phyloP scores from a whole-genome alignment of 202 grass and related monocot genomes.

The Zoysia matrella region DNA sequence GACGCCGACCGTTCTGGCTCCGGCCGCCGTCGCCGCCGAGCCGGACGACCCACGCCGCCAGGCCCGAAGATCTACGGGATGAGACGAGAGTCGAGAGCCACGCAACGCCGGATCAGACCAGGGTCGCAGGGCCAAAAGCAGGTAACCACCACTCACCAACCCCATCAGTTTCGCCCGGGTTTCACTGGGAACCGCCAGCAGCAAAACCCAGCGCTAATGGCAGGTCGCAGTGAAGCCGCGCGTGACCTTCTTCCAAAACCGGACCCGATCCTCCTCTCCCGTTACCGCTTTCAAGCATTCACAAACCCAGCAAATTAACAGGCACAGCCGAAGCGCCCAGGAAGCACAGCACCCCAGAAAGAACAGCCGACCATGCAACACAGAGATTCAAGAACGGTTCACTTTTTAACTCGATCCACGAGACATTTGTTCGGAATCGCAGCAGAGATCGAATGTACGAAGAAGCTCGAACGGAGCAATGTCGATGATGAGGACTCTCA shows the following conservation, averaged over 20 bases:
- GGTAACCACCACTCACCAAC: too few relatives aligned
- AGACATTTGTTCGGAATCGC: neutral
- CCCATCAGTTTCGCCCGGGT: neutral
- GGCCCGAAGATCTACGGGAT: too few relatives aligned
- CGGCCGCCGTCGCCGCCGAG: neutral
- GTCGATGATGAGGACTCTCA: constrained; percentile 13
- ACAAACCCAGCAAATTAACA: constrained; percentile 21
- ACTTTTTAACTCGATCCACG: neutral
- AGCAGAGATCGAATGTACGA: constrained; percentile 8
- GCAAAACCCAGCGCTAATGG: constrained; percentile 34
- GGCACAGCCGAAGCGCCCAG: constrained; percentile 8
- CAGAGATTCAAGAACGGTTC: neutral
- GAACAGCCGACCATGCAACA: neutral
- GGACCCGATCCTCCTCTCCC: neutral
- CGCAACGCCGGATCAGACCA: too few relatives aligned
- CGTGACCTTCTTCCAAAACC: constrained; percentile 12
- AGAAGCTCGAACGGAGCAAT: neutral
- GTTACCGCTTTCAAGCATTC: neutral
- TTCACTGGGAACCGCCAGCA: constrained; percentile 9
- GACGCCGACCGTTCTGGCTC: neutral
- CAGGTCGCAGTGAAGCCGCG: constrained; percentile 36
- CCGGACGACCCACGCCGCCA: neutral
- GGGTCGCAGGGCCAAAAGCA: too few relatives aligned
- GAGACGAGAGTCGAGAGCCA: too few relatives aligned
- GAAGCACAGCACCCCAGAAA: neutral